phyloP scores from a whole-genome alignment of 169 alveolate genomes.

The Neospora caninum region DNA sequence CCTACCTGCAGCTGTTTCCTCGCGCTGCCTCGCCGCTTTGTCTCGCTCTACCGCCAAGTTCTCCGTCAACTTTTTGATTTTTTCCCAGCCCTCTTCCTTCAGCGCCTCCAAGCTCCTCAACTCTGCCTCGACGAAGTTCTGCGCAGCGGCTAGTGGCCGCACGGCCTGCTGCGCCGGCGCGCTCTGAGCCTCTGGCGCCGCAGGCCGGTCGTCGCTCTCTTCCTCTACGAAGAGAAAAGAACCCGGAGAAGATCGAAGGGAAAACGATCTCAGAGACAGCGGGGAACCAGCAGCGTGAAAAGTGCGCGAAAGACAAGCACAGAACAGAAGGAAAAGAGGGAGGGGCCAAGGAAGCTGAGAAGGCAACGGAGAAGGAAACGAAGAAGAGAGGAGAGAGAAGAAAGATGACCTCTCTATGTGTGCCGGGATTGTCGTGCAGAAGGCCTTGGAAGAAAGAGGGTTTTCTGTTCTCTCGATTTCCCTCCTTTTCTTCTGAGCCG shows the following conservation, averaged over 20 bases:
- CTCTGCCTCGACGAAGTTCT: not conserved
- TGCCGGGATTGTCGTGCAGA: no score
- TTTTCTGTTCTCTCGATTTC: no score
- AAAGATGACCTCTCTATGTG: no score
- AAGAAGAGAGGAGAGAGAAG: no score
- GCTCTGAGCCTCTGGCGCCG: not conserved
- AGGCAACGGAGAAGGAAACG: no score
- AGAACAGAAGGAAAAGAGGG: no score
- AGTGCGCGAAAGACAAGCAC: no score
- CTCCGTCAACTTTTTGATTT: not conserved
- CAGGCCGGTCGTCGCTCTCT: not conserved
- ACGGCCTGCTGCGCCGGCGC: not conserved
- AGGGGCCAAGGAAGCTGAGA: no score
- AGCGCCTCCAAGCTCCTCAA: not conserved
- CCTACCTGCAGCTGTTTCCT: not conserved
- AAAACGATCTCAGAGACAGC: not conserved
- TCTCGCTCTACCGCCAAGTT: not conserved
- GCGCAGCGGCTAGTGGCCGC: not conserved
- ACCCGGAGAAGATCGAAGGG: no score
- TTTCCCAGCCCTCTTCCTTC: not conserved
- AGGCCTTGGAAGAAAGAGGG: no score
- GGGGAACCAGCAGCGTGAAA: no score
- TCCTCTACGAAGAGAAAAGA: not conserved
- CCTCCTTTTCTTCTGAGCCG: no score
- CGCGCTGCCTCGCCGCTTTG: not conserved